These are phyloP conservation scores for Stygiomarasmius scandens DNA, from an alignment of 1,284 basidiomycete species.

Conservation along the genomic window DNA sequence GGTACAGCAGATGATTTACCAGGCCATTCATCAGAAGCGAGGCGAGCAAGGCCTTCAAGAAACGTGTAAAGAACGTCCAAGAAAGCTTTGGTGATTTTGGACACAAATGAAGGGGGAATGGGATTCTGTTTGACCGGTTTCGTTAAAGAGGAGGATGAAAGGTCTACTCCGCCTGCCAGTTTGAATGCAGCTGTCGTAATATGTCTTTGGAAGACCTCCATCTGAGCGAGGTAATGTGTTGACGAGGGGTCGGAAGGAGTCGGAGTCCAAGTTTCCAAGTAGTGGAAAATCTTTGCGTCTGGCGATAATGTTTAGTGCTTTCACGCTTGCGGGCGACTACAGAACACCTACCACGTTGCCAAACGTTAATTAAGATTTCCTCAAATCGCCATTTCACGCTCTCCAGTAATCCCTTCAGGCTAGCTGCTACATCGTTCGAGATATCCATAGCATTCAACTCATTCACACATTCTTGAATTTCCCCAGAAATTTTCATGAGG, in stretches of 20 bases:
- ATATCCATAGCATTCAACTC: constrained; percentile 86
- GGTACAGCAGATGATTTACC: constrained; percentile 33
- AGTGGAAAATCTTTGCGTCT: constrained; percentile 88
- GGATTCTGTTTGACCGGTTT: constrained; percentile 59
- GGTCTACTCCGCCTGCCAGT: constrained; percentile 80
- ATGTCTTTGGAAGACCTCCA: constrained; percentile 85
- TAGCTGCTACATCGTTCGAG: constrained; percentile 69
- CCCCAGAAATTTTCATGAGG: constrained; percentile 77
- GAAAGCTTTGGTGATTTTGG: constrained; percentile 86
- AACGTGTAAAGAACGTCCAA: constrained; percentile 88
- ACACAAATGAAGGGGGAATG: constrained; percentile 58
- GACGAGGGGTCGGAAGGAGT: constrained; percentile 59
- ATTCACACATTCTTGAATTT: constrained; percentile 84
- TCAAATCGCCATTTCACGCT: constrained; percentile 88
- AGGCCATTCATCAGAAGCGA: constrained; percentile 66
- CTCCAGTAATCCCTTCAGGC: constrained; percentile 76
- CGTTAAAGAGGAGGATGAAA: constrained; percentile 44
- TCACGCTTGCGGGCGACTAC: constrained; percentile 4
- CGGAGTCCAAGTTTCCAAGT: constrained; percentile 85
- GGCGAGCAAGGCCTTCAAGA: constrained; percentile 85
- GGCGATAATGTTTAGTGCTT: constrained; percentile 14
- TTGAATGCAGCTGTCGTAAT: constrained; percentile 81
- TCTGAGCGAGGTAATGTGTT: constrained; percentile 71
- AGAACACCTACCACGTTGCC: constrained; percentile 73
- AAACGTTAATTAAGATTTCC: constrained; percentile 78